Percentiles rank a stretch among this genome's conserved stretches.
Conservation (phyloP, 352 stramenopile genomes). For the Aphanomyces invadans region DNA sequence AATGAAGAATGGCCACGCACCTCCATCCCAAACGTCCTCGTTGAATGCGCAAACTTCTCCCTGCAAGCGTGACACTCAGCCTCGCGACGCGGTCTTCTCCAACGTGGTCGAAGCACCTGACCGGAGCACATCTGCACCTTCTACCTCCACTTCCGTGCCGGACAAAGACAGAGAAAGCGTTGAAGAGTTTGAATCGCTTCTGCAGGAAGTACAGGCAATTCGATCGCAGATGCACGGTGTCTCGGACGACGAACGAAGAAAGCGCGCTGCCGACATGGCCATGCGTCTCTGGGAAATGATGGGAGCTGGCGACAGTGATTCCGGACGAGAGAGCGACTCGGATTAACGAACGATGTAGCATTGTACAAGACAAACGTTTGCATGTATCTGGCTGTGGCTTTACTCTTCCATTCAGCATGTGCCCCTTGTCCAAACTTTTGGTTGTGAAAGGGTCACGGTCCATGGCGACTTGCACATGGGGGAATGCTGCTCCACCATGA, state of each 20-base stretch:
- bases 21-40: conserved; percentile 30
- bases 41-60: conserved; percentile 39
- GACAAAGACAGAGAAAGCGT: conserved; percentile 31
- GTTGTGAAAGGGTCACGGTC: too few species aligned
- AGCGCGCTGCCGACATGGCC: conserved; percentile 59
- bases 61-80: conserved; percentile 24
- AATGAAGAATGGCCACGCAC: conserved; percentile 40
- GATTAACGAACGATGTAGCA: too few species aligned
- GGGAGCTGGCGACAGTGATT: conserved; percentile 35
- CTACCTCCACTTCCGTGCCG: conserved; percentile 30
- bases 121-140: background rate
- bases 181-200: conserved; percentile 48
- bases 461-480: too few species aligned
- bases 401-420: too few species aligned
- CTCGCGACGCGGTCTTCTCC: background rate
- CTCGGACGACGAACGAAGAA: conserved; percentile 51
- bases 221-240: conserved; percentile 45
- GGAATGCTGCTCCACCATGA: too few species aligned
- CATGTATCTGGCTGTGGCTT: too few species aligned
- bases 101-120: background rate
- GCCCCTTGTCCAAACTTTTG: too few species aligned
- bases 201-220: conserved; percentile 59
- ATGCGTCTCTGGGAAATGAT: conserved; percentile 72
- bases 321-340: too few species aligned
- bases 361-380: too few species aligned